Percentiles rank a stretch among this genome's conserved stretches.
These are phyloP conservation scores for Diaporthe sp. DNA, from an alignment of 2,329 filamentous ascomycete genomes.

Conservation along the genomic window DNA sequence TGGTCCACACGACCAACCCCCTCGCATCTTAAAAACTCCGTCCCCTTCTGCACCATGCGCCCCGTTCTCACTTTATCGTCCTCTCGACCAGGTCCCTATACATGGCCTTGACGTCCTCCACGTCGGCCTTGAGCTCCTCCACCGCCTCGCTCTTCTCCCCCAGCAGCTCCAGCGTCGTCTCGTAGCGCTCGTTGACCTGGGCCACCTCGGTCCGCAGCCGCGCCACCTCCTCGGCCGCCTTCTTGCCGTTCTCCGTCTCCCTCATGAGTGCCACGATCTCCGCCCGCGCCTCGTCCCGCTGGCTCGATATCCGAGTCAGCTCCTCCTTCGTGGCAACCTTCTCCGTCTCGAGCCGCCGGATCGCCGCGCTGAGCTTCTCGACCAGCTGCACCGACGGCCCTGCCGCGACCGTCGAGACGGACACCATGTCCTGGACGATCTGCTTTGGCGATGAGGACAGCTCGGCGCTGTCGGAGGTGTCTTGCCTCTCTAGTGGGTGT, in stretches of 20 bases:
- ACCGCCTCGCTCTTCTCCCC: slow-evolving; percentile 97
- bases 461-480: slow-evolving; percentile 64
- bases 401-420: slow-evolving; percentile 87
- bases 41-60: not conserved
- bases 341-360: slow-evolving; percentile 90
- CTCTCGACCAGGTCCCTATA: slow-evolving; percentile 92
- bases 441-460: slow-evolving; percentile 70
- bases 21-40: not conserved
- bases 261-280: slow-evolving; percentile 94
- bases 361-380: slow-evolving; percentile 93
- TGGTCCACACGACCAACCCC: not conserved
- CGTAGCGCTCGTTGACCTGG: slow-evolving; percentile 80
- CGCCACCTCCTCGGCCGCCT: slow-evolving; percentile 67
- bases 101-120: slow-evolving; percentile 94
- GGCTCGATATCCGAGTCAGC: slow-evolving; percentile 79
- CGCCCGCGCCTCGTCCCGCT: slow-evolving; percentile 90
- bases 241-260: slow-evolving; percentile 79
- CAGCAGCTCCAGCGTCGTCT: slow-evolving; percentile 92
- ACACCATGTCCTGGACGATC: slow-evolving; percentile 85
- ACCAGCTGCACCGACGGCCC: slow-evolving; percentile 95
- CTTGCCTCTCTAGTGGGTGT: slow-evolving; percentile 58
- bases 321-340: slow-evolving; percentile 92
- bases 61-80: slow-evolving; percentile 71
- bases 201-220: slow-evolving; percentile 75
- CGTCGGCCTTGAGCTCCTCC: slow-evolving; percentile 89